phyloP scores from a whole-genome alignment of 352 stramenopile species.

The Achlya hypogyna region DNA sequence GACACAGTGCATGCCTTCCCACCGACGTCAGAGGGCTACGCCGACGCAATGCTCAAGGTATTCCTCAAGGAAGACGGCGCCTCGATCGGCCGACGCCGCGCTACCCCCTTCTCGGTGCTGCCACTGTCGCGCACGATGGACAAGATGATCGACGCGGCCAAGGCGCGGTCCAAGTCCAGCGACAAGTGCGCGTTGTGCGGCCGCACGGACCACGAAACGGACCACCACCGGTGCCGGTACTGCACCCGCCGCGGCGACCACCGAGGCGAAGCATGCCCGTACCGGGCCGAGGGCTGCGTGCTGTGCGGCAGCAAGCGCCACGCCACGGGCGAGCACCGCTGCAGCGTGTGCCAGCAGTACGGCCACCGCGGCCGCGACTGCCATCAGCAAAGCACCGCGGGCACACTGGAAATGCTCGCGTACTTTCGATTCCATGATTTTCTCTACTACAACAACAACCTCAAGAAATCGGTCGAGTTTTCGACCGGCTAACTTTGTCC shows the following conservation, averaged over 20 bases:
- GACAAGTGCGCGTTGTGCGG: constrained; percentile 47
- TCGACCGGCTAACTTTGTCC: constrained; percentile 25
- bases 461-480: constrained; percentile 83
- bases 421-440: constrained; percentile 85
- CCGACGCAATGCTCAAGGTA: constrained; percentile 72
- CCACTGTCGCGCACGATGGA: constrained; percentile 69
- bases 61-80: constrained; percentile 66
- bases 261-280: constrained; percentile 56
- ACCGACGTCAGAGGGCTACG: constrained; percentile 70
- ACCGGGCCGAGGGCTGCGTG: constrained; percentile 54
- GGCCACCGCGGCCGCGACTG: constrained; percentile 76
- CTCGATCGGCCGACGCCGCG: constrained; percentile 50
- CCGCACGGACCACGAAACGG: constrained; percentile 48
- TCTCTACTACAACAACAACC: constrained; percentile 82
- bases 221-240: constrained; percentile 74
- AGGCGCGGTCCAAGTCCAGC: constrained; percentile 29
- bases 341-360: constrained; percentile 73
- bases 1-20: constrained; percentile 78
- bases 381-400: constrained; percentile 70
- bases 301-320: constrained; percentile 68
- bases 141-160: constrained; percentile 61
- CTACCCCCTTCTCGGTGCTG: constrained; percentile 65
- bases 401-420: constrained; percentile 65
- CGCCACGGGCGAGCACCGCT: constrained; percentile 71
- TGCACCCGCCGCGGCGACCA: constrained; percentile 74